phyloP scores from a whole-genome alignment of 352 stramenopile genomes.

The Pythium insidiosum region DNA sequence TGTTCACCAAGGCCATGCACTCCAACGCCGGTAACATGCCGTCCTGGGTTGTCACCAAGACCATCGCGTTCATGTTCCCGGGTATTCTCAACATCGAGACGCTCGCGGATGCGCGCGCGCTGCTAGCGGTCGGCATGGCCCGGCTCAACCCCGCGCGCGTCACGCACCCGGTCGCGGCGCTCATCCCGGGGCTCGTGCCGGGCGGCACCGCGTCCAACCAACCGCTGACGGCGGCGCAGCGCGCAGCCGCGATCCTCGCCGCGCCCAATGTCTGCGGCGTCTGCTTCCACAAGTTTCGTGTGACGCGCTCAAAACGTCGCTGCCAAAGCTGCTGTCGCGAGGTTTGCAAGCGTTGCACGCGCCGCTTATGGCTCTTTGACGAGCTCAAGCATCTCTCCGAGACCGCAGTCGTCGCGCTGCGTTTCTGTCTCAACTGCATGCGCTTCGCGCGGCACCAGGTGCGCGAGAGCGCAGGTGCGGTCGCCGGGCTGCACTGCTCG shows the following conservation, averaged over 20 bases:
- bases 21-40: slow-evolving; percentile 25
- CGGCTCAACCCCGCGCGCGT: slow-evolving; percentile 9
- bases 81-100: slow-evolving; percentile 28
- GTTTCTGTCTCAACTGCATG: slow-evolving; percentile 30
- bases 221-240: too few relatives aligned
- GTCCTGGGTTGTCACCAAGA: slow-evolving; percentile 28
- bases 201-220: not conserved
- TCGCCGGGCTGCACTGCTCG: too few relatives aligned
- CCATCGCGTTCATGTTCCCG: slow-evolving; percentile 25
- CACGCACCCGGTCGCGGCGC: too few relatives aligned
- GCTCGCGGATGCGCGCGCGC: slow-evolving; percentile 18
- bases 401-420: slow-evolving; percentile 17
- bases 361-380: slow-evolving; percentile 23
- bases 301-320: slow-evolving; percentile 27
- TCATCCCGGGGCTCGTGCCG: too few relatives aligned
- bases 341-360: slow-evolving; percentile 26
- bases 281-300: slow-evolving; percentile 26
- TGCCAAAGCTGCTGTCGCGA: slow-evolving; percentile 19
- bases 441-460: slow-evolving; percentile 17
- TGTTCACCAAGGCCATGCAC: slow-evolving; percentile 25
- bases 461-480: too few relatives aligned
- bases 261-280: slow-evolving; percentile 19
- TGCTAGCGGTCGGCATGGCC: slow-evolving; percentile 16
- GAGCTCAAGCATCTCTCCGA: slow-evolving; percentile 21
- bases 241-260: slow-evolving; percentile 1